Conservation (phyloP, 179 eudicot species). For the Amaranthus tricolor region DNA sequence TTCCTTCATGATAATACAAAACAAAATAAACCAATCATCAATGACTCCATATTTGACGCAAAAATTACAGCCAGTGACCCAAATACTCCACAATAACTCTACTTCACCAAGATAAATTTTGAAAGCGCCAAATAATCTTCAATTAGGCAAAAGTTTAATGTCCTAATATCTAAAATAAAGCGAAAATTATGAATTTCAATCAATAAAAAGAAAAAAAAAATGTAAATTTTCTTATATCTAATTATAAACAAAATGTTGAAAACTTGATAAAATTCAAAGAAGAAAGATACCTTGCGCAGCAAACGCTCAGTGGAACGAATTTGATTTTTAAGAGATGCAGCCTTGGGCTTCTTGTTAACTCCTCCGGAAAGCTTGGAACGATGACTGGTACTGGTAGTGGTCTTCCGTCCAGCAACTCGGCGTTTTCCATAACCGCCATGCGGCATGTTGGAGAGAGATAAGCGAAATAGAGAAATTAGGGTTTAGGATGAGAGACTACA, state of each 20-base stretch:
- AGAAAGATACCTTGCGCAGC: slow-evolving; percentile 58
- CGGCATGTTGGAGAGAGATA: slow-evolving; percentile 39
- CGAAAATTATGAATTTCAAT: neutral
- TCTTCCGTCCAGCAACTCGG: slow-evolving; percentile 51
- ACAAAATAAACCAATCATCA: neutral
- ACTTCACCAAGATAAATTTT: neutral
- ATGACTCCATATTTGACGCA: too few species aligned
- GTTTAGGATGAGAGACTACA: too few species aligned
- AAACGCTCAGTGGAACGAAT: slow-evolving; percentile 80
- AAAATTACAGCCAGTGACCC: neutral
- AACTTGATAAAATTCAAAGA: neutral
- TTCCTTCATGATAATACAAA: slow-evolving; percentile 41
- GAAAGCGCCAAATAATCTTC: neutral
- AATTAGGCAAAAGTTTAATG: neutral
- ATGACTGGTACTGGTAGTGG: slow-evolving; percentile 25
- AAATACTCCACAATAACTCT: neutral
- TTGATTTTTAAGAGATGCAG: slow-evolving; percentile 77
- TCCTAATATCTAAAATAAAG: neutral
- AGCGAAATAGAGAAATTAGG: too few species aligned
- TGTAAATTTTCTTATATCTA: neutral
- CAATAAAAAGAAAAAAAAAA: neutral
- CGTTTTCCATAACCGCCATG: slow-evolving; percentile 75
- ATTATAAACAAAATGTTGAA: neutral
- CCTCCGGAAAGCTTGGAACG: slow-evolving; percentile 42
- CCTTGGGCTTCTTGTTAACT: slow-evolving; percentile 60